Evolutionary conservation across 768 basidiomycete genomes (phyloP).

Genomic region (Podaxis rugospora): DNA sequence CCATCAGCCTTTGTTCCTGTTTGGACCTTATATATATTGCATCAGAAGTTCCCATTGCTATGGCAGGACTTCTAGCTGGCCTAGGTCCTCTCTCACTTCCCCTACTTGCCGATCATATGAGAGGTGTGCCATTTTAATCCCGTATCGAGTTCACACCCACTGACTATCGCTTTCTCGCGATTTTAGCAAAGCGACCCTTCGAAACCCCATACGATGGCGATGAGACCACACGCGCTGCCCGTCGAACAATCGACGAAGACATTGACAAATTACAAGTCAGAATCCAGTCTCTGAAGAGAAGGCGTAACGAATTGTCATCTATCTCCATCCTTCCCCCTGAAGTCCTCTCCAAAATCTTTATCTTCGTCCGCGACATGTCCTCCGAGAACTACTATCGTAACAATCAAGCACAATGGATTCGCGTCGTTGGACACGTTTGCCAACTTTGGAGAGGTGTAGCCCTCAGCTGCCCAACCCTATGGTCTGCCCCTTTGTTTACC

Average conservation of each 20-base stretch:
- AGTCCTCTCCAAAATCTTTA: constrained; percentile 35
- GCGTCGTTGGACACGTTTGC: constrained; percentile 31
- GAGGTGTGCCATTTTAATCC: constrained; percentile 13
- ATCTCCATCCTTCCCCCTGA: constrained; percentile 39
- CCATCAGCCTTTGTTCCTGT: background rate
- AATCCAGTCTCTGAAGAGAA: constrained; percentile 29
- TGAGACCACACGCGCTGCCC: constrained; percentile 18
- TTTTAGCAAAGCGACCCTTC: background rate
- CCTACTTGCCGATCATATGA: constrained; percentile 8
- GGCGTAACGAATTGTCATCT: constrained; percentile 32
- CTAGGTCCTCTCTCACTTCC: constrained; percentile 18
- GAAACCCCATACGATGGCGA: constrained; percentile 14
- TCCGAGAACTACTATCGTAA: constrained; percentile 1
- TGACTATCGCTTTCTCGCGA: background rate
- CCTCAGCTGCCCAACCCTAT: constrained; percentile 34
- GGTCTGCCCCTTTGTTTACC: constrained; percentile 31
- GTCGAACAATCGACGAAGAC: constrained; percentile 32
- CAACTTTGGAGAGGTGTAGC: constrained; percentile 42
- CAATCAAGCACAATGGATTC: constrained; percentile 27
- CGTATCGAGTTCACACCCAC: background rate
- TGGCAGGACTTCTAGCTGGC: constrained; percentile 27
- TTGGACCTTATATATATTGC: background rate
- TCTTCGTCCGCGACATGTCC: constrained; percentile 17
- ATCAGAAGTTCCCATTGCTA: background rate
- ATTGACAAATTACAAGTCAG: constrained; percentile 27